phyloP scores from a whole-genome alignment of 306 rosid species.

The Malus sylvestris region DNA sequence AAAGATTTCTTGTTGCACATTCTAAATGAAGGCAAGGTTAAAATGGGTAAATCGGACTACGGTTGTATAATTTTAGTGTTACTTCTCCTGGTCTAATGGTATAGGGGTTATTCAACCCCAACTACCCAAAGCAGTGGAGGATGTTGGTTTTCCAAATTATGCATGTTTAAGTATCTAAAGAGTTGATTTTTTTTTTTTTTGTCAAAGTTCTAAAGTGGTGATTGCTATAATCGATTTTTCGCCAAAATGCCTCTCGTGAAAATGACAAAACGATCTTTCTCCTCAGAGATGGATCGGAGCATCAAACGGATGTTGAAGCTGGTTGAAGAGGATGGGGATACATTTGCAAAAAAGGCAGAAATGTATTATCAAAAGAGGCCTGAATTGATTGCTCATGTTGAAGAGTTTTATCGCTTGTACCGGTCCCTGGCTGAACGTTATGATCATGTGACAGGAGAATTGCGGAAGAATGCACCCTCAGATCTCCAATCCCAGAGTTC shows the following conservation, averaged over 20 bases:
- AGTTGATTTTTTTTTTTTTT: not conserved
- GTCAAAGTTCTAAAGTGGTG: not conserved
- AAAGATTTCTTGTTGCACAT: conserved; percentile 9
- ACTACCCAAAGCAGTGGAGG: conserved; percentile 25
- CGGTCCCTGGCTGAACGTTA: conserved; percentile 91
- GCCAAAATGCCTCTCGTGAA: conserved; percentile 34
- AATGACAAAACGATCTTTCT: conserved; percentile 38
- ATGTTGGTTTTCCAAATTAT: conserved; percentile 12
- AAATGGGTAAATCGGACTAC: conserved; percentile 22
- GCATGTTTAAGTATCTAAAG: conserved; percentile 6
- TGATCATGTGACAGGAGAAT: conserved; percentile 78
- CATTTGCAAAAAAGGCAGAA: conserved; percentile 89
- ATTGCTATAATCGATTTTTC: conserved; percentile 11
- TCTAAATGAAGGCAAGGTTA: conserved; percentile 33
- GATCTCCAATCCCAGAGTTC: conserved; percentile 89
- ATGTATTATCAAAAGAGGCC: conserved; percentile 98
- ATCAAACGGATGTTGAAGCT: conserved; percentile 89
- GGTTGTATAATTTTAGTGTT: conserved; percentile 23
- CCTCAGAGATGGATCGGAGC: conserved; percentile 77
- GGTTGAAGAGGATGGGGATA: conserved; percentile 91
- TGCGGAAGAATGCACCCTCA: conserved; percentile 58
- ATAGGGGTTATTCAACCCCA: conserved; percentile 18
- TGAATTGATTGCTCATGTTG: conserved; percentile 76
- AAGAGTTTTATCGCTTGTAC: conserved; percentile 79
- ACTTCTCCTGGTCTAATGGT: conserved; percentile 9